These are phyloP conservation scores for Globisporangium takayamanum DNA, from an alignment of 352 stramenopile genomes.

Conservation along the genomic window DNA sequence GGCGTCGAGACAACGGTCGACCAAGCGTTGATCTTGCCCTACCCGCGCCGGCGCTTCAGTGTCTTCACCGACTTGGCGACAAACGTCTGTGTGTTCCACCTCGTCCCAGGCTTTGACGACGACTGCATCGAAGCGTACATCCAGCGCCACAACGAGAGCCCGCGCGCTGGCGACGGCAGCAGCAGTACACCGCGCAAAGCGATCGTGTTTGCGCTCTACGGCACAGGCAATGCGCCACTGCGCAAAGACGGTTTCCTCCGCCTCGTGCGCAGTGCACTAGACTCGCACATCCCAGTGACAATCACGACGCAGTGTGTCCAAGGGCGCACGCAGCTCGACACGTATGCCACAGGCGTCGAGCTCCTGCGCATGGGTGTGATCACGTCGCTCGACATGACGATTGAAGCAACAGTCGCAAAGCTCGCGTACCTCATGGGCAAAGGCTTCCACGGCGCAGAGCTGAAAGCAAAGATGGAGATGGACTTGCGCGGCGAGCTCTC, in stretches of 20 bases:
- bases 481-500: slow-evolving; percentile 79
- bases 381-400: slow-evolving; percentile 94
- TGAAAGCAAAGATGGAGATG: slow-evolving; percentile 82
- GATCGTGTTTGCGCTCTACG: slow-evolving; percentile 93
- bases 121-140: slow-evolving; percentile 85
- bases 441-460: slow-evolving; percentile 45
- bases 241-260: slow-evolving; percentile 86
- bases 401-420: slow-evolving; percentile 92
- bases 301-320: slow-evolving; percentile 93
- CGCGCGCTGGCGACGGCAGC: slow-evolving; percentile 3
- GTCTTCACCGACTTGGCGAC: slow-evolving; percentile 90
- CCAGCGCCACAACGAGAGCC: slow-evolving; percentile 42
- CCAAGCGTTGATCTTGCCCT: slow-evolving; percentile 85
- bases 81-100: slow-evolving; percentile 89
- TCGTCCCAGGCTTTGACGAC: slow-evolving; percentile 86
- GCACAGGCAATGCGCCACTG: slow-evolving; percentile 92
- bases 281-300: slow-evolving; percentile 86
- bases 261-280: slow-evolving; percentile 73
- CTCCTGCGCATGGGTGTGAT: slow-evolving; percentile 92
- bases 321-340: slow-evolving; percentile 88
- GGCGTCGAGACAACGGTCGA: slow-evolving; percentile 91
- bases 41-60: slow-evolving; percentile 82
- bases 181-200: slow-evolving; percentile 28
- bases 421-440: slow-evolving; percentile 93
- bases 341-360: slow-evolving; percentile 90